A percentile compares a stretch with the other conserved stretches of the same genome.
Conservation (phyloP, 225 moss, liverwort and hornwort species). For the Bryoerythrophyllum caledonicum region DNA sequence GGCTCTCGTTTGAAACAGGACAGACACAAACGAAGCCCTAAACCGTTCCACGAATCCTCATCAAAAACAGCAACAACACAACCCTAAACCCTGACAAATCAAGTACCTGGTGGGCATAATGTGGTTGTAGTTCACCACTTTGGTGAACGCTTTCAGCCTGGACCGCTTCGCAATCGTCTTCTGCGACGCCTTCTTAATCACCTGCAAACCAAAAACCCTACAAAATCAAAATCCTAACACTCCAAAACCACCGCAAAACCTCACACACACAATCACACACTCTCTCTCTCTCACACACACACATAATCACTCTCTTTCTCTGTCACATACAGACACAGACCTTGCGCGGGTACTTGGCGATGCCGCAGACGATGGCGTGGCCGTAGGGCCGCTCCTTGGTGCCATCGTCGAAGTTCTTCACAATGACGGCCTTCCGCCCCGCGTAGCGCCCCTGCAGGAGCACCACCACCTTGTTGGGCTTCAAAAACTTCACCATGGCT, state of each 20-base stretch:
- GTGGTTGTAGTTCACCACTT: conserved; percentile 89
- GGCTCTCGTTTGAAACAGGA: too few species aligned
- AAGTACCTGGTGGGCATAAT: conserved; percentile 87
- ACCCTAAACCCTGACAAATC: not conserved
- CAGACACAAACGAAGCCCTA: too few species aligned
- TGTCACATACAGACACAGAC: not conserved
- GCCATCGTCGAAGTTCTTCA: conserved; percentile 85
- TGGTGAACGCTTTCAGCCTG: conserved; percentile 77
- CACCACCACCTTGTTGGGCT: conserved; percentile 89
- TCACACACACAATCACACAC: too few species aligned
- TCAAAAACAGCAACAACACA: not conserved
- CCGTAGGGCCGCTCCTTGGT: conserved; percentile 86
- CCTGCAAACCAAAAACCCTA: conserved; percentile 16
- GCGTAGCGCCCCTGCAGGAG: conserved; percentile 79
- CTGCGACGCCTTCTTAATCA: conserved; percentile 77
- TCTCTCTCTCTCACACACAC: too few species aligned
- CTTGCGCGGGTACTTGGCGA: conserved; percentile 88
- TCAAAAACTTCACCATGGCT: conserved; percentile 88
- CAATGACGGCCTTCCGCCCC: conserved; percentile 86
- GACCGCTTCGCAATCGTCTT: conserved; percentile 95
- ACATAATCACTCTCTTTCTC: too few species aligned
- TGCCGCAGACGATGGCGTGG: conserved; percentile 80
- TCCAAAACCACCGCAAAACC: too few species aligned
- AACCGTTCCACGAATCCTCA: too few species aligned
- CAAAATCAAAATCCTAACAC: too few species aligned